These are phyloP conservation scores for Passiflora organensis DNA, from an alignment of 345 rosid genomes.

Conservation along the genomic window DNA sequence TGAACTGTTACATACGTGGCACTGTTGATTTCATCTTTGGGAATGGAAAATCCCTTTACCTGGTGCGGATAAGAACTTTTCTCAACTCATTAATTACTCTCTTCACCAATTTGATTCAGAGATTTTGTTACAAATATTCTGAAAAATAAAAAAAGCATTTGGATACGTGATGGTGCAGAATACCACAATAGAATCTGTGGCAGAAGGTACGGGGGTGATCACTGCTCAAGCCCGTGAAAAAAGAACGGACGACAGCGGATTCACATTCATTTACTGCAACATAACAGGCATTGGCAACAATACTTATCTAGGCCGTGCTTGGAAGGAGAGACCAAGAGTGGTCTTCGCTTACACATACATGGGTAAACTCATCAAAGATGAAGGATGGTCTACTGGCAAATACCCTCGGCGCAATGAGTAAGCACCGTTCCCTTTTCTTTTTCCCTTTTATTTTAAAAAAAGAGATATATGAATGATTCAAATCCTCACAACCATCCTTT, in stretches of 20 bases:
- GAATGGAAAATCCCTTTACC: conserved; percentile 41
- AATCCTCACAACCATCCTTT: neutral
- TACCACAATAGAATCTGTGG: conserved; percentile 35
- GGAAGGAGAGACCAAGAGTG: conserved; percentile 26
- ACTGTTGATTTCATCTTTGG: conserved; percentile 52
- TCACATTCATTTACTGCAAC: conserved; percentile 34
- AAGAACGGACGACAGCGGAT: conserved; percentile 24
- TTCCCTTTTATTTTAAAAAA: neutral
- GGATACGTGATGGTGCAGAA: conserved; percentile 27
- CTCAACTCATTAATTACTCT: neutral
- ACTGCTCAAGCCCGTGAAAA: conserved; percentile 39
- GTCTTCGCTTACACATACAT: conserved; percentile 30
- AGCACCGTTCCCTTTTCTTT: neutral
- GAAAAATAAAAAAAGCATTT: too few relatives aligned
- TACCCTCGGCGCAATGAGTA: conserved; percentile 9
- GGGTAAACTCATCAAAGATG: conserved; percentile 15
- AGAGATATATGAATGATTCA: too few relatives aligned
- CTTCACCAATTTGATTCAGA: neutral
- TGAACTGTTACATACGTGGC: conserved; percentile 37
- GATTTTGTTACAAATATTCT: too few relatives aligned
- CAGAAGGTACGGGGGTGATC: conserved; percentile 34
- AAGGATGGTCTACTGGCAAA: conserved; percentile 20
- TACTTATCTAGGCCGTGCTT: conserved; percentile 30
- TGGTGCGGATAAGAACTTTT: too few relatives aligned
- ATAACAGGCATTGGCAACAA: conserved; percentile 19